These are phyloP conservation scores for Gossypium rotundifolium DNA, from an alignment of 345 rosid species.

Conservation along the genomic window DNA sequence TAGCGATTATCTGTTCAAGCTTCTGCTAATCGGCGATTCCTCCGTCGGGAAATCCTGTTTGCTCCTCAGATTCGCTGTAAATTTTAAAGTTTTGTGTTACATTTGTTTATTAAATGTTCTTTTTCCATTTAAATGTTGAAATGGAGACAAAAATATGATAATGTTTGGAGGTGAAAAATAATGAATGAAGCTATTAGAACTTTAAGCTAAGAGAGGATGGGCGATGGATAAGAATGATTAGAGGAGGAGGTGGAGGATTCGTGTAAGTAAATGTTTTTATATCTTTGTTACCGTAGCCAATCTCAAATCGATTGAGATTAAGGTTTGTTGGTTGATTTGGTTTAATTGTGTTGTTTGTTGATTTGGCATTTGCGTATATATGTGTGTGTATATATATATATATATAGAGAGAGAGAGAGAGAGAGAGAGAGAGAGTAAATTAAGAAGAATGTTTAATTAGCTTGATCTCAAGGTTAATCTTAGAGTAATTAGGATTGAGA, in stretches of 20 bases:
- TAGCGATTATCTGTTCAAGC: constrained; percentile 78
- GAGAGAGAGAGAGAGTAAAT: neutral
- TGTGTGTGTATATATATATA: too few species aligned
- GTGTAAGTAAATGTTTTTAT: neutral
- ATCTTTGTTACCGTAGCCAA: neutral
- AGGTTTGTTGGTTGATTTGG: too few species aligned
- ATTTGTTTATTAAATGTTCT: neutral
- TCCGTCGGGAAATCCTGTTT: constrained; percentile 79
- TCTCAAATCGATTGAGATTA: too few species aligned
- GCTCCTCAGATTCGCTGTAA: constrained; percentile 75
- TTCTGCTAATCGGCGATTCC: constrained; percentile 73
- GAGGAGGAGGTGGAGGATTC: neutral
- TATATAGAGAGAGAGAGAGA: too few species aligned
- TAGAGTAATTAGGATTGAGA: constrained; percentile 2
- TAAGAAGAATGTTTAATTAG: neutral
- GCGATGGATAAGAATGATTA: neutral
- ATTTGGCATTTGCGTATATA: neutral
- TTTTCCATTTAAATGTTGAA: neutral
- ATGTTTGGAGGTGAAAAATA: neutral
- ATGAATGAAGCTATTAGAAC: neutral
- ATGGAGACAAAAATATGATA: neutral
- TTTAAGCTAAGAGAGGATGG: too few species aligned
- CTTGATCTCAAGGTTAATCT: neutral
- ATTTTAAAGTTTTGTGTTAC: constrained; percentile 12
- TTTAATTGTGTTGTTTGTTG: neutral